Conservation (phyloP, 1,284 basidiomycete species). For the Peniophora sp. region DNA sequence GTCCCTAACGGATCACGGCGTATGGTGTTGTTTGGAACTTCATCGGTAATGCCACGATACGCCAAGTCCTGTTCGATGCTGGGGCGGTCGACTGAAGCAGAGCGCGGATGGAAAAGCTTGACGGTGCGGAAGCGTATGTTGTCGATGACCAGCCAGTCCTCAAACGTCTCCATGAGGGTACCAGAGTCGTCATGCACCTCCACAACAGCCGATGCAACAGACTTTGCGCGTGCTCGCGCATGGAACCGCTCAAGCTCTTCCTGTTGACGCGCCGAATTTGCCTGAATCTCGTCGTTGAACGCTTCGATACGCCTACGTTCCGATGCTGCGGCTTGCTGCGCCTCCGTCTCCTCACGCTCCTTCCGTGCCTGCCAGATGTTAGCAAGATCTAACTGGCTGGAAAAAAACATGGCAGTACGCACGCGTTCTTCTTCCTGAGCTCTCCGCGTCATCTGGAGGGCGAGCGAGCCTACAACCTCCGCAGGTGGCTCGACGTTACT, state of each 20-base stretch:
- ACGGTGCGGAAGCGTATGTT: constrained; percentile 56
- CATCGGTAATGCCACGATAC: neutral
- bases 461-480: constrained; percentile 60
- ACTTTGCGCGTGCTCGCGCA: constrained; percentile 52
- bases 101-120: constrained; percentile 59
- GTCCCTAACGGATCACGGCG: constrained; percentile 46
- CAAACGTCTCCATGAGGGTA: constrained; percentile 55
- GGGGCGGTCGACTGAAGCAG: constrained; percentile 9
- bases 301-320: constrained; percentile 41
- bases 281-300: constrained; percentile 55
- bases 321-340: constrained; percentile 36
- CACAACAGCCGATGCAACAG: constrained; percentile 59
- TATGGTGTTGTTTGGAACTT: constrained; percentile 14
- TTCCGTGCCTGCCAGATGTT: constrained; percentile 20
- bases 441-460: constrained; percentile 64
- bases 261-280: constrained; percentile 49
- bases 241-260: constrained; percentile 37
- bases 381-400: neutral
- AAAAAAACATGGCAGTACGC: constrained; percentile 11
- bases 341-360: constrained; percentile 43
- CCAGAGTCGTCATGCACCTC: constrained; percentile 29
- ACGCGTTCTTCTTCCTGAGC: constrained; percentile 60
- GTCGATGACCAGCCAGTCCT: constrained; percentile 44
- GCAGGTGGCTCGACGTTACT: constrained; percentile 45
- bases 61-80: neutral